Evolutionary conservation across 192 early-diverging fungal genomes (phyloP).

Genomic region (Hyaloraphidium curvatum): DNA sequence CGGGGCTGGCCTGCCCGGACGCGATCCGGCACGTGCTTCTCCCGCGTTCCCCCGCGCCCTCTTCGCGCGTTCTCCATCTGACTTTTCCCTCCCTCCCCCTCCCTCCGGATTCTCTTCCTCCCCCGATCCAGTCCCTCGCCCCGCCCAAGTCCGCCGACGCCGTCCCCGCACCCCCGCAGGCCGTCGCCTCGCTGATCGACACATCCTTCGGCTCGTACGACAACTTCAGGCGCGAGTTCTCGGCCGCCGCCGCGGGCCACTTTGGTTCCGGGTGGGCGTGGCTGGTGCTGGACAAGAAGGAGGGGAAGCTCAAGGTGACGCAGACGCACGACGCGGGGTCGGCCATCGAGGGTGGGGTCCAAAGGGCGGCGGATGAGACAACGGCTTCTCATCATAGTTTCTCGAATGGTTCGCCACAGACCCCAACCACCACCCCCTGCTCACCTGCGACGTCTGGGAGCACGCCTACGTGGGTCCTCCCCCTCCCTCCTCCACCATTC

Average conservation of each 20-base stretch:
- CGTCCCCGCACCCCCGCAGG: too few relatives aligned
- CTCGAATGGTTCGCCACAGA: neutral
- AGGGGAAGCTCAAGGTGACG: slow-evolving; percentile 15
- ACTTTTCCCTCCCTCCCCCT: too few relatives aligned
- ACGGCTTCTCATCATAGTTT: neutral
- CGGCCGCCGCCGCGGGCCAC: slow-evolving; percentile 16
- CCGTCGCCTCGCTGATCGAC: too few relatives aligned
- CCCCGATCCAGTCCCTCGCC: too few relatives aligned
- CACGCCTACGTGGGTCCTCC: too few relatives aligned
- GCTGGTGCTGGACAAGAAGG: slow-evolving; percentile 15
- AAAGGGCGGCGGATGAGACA: neutral
- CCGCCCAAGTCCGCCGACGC: too few relatives aligned
- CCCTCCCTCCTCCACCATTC: too few relatives aligned
- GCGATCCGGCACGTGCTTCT: too few relatives aligned
- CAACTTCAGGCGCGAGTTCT: slow-evolving; percentile 18
- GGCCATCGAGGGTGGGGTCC: slow-evolving; percentile 8
- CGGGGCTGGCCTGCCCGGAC: too few relatives aligned
- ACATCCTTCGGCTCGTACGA: slow-evolving; percentile 17
- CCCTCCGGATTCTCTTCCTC: too few relatives aligned
- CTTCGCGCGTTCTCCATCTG: too few relatives aligned
- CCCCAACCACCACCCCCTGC: slow-evolving; percentile 11
- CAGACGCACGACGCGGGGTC: slow-evolving; percentile 18
- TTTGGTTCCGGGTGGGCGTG: slow-evolving; percentile 25
- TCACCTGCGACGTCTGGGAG: slow-evolving; percentile 21
- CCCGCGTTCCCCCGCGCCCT: too few relatives aligned